phyloP scores from a whole-genome alignment of 2,329 filamentous ascomycete species.

The Lachnellula subtilissima region DNA sequence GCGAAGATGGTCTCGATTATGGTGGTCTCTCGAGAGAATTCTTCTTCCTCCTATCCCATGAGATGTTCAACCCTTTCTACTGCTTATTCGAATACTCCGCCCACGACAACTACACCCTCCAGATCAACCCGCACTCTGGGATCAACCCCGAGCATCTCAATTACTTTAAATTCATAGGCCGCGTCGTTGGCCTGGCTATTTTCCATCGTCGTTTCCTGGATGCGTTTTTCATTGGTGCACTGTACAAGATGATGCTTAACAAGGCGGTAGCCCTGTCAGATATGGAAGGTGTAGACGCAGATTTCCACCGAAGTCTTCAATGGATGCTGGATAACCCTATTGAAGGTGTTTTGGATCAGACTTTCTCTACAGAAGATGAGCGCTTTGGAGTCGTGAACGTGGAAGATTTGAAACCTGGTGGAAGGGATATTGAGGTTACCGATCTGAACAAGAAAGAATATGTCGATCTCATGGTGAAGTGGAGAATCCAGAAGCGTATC shows the following conservation, averaged over 20 bases:
- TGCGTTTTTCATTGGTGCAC: slow-evolving; percentile 96
- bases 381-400: slow-evolving; percentile 91
- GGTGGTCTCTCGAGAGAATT: slow-evolving; percentile 97
- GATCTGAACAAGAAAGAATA: slow-evolving; percentile 99
- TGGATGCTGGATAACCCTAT: slow-evolving; percentile 99
- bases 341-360: slow-evolving; percentile 87
- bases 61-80: slow-evolving; percentile 99
- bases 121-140: slow-evolving; percentile 98
- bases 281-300: slow-evolving; percentile 98
- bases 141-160: slow-evolving; percentile 99
- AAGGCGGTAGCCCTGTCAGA: slow-evolving; percentile 89
- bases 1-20: slow-evolving; percentile 96
- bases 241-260: slow-evolving; percentile 98
- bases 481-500: slow-evolving; percentile 98
- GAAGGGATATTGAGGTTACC: slow-evolving; percentile 89
- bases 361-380: slow-evolving; percentile 96
- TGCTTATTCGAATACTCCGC: slow-evolving; percentile 99
- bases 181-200: slow-evolving; percentile 92
- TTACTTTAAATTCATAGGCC: slow-evolving; percentile 99
- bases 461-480: slow-evolving; percentile 96
- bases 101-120: slow-evolving; percentile 98
- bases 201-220: slow-evolving; percentile 97
- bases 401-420: slow-evolving; percentile 87
- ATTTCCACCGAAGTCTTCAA: slow-evolving; percentile 92
- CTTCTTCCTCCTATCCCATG: slow-evolving; percentile 97